Base-by-base conservation (phyloP, 306 rosid genomes). In the Prunus persica region DNA sequence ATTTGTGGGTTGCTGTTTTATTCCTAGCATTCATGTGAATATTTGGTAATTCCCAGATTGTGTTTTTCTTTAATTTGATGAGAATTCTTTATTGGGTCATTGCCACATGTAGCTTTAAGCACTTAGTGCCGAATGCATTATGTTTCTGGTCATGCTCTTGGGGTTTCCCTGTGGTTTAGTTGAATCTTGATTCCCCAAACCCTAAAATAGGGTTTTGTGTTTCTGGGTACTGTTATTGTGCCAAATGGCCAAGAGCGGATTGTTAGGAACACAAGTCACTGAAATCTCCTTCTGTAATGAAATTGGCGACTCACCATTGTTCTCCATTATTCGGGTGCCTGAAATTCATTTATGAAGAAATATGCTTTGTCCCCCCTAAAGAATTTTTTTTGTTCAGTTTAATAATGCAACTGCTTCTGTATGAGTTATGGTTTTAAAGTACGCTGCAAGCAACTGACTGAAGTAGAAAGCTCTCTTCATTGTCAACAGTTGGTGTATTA, bases 171-270 rank as follows among this genome's bases (percentile, higher is more conserved):
- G 24, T 32, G 46, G 34, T 62, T 38, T 41, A 4, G 27, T 1
- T 64, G 63, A 70, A 54, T 30, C 47, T 50, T 50, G 61, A 18
- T 50, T 18, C 27, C 46, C 68, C 61, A n/a, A 71, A 32, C 19
- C 50, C 65, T 34, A 72, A 13, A 20, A 71, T 79, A 55, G 71
- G 79, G 64, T 80, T 52, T 52, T 67, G 15, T 12, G 46, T 18
- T 64, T 32, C 46, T 15, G 18, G 45, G 22, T 64, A 38, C 4
- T 25, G 41, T 61, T 61, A 12, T 27, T 27, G 66, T 27, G 38
- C 38, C 66, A 61, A 14, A 15, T 3, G 41, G 64, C 18, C 4
- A 19, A 14, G 38, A 61, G 64, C 15, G 7, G 15, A 58, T 22
- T 11, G 11, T 12, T 18, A 52, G n/a, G 20, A 52, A 52, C 2